Percentiles rank a stretch among this genome's conserved stretches.
Evolutionary conservation across 768 basidiomycete genomes (phyloP).

Genomic region (Boletus subparvulus): DNA sequence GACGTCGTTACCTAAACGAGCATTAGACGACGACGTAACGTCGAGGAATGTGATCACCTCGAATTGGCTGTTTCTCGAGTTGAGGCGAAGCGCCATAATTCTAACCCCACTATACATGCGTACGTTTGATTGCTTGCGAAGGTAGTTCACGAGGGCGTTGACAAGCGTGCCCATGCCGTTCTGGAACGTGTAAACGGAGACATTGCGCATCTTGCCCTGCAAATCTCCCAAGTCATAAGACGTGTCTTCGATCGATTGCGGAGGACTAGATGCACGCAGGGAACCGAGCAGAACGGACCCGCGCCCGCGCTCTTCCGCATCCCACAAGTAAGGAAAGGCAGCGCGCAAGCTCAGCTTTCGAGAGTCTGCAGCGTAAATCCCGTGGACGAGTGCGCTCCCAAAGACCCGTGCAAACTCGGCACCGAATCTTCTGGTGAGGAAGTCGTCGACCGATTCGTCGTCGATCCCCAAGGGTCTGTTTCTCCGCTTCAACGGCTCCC

Average conservation of each 20-base stretch:
- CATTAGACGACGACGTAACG: slow-evolving; percentile 3
- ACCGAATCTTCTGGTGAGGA: slow-evolving; percentile 76
- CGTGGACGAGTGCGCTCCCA: slow-evolving; percentile 83
- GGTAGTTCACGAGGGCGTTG: slow-evolving; percentile 47
- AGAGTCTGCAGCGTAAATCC: slow-evolving; percentile 90
- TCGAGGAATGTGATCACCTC: slow-evolving; percentile 38
- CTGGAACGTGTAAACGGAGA: slow-evolving; percentile 78
- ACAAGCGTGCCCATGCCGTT: slow-evolving; percentile 75
- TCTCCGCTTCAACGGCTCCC: slow-evolving; percentile 54
- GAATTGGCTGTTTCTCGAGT: slow-evolving; percentile 38
- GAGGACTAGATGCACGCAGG: slow-evolving; percentile 29
- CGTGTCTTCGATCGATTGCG: slow-evolving; percentile 4
- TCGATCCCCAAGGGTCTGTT: slow-evolving; percentile 41
- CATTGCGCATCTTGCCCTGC: slow-evolving; percentile 47
- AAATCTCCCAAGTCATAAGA: slow-evolving; percentile 53
- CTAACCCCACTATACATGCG: slow-evolving; percentile 46
- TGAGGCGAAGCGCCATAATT: slow-evolving; percentile 36
- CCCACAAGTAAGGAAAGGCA: slow-evolving; percentile 74
- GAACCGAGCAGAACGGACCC: slow-evolving; percentile 73
- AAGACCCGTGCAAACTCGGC: slow-evolving; percentile 67
- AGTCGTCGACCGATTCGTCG: slow-evolving; percentile 83
- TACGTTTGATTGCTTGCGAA: slow-evolving; percentile 56
- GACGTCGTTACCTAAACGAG: slow-evolving; percentile 34
- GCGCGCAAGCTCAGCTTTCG: slow-evolving; percentile 70
- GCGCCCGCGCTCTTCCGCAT: slow-evolving; percentile 60